Evolutionary conservation across 1,284 basidiomycete genomes (phyloP).

Genomic region (Dichomitus squalens): DNA sequence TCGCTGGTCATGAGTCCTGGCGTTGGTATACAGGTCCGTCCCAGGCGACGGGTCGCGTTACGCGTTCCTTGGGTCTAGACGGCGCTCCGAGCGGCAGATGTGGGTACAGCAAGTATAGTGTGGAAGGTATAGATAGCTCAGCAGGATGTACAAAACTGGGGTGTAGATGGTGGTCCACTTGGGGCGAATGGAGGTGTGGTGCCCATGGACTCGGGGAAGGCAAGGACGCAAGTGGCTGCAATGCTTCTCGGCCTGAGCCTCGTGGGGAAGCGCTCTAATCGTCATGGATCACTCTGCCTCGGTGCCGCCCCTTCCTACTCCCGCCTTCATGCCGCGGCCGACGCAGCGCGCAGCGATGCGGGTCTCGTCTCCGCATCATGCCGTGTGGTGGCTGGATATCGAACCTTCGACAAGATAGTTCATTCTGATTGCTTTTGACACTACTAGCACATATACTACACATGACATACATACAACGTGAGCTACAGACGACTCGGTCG

Average conservation of each 20-base stretch:
- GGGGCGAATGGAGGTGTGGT: neutral
- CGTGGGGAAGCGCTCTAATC: slow-evolving; percentile 6
- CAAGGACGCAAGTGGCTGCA: slow-evolving; percentile 13
- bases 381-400: too few species aligned
- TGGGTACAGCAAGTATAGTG: neutral
- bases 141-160: neutral
- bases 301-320: too few species aligned
- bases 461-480: slow-evolving; percentile 4
- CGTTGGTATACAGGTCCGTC: slow-evolving; percentile 11
- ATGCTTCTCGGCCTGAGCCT: slow-evolving; percentile 23
- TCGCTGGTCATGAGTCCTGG: slow-evolving; percentile 35
- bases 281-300: too few species aligned
- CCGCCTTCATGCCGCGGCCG: too few species aligned
- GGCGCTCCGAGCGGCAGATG: neutral
- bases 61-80: slow-evolving; percentile 8
- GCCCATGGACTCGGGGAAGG: slow-evolving; percentile 3
- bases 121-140: slow-evolving; percentile 2
- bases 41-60: slow-evolving; percentile 15
- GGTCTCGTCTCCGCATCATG: too few species aligned
- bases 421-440: too few species aligned
- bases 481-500: neutral
- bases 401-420: neutral
- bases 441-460: slow-evolving; percentile 16
- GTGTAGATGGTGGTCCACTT: neutral
- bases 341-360: too few species aligned